Percentiles rank a stretch among this genome's conserved stretches.
These are phyloP conservation scores for Nigrospora sphaerica DNA, from an alignment of 2,329 filamentous ascomycete genomes.

Conservation along the genomic window DNA sequence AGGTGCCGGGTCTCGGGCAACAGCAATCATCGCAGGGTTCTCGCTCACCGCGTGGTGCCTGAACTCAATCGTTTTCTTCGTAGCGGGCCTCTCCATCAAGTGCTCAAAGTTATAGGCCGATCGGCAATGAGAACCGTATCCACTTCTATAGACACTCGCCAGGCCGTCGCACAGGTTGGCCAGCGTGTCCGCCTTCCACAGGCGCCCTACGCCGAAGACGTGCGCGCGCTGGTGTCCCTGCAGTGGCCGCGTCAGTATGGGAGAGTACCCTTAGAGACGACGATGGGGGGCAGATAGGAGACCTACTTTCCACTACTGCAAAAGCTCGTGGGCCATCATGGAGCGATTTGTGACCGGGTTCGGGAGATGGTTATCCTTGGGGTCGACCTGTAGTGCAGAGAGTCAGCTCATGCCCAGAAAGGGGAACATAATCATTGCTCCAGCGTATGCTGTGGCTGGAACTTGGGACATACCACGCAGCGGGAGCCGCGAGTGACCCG, in stretches of 20 bases:
- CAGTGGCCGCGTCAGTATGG: background rate
- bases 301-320: background rate
- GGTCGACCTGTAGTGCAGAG: too few species aligned
- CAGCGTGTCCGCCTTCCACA: background rate
- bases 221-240: background rate
- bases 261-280: background rate
- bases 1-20: too few species aligned
- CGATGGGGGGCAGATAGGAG: background rate
- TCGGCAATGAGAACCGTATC: background rate
- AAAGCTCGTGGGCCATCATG: background rate
- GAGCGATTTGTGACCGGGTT: too few species aligned
- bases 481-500: too few species aligned
- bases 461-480: too few species aligned
- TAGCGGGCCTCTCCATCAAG: background rate
- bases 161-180: background rate
- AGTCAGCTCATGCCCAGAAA: too few species aligned
- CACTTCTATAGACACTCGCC: background rate
- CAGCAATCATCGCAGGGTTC: too few species aligned
- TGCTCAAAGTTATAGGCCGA: conserved; percentile 2
- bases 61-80: conserved; percentile 1
- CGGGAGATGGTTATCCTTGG: too few species aligned
- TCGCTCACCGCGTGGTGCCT: background rate
- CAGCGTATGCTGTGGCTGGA: too few species aligned
- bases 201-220: background rate
- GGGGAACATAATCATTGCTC: too few species aligned